Base-by-base conservation (phyloP, 1,284 basidiomycete species). In the Boletus semigastroideus region DNA sequence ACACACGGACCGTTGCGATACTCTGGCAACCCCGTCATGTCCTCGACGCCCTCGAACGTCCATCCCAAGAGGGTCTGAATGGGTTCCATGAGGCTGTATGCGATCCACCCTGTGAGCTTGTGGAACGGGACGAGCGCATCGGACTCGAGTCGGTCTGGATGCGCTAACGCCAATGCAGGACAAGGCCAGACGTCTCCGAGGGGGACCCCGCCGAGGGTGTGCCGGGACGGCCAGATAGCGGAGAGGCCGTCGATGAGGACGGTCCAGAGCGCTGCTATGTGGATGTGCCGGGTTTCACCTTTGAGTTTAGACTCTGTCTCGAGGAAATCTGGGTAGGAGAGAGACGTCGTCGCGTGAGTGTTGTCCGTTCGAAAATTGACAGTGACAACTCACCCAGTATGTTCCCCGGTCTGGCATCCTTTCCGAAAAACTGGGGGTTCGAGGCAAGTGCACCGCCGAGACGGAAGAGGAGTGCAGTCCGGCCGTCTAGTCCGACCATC, bases 101-200 rank as follows among this genome's bases (percentile, higher is more conserved):
- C 87, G 52, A 91, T 79, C 95, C 96, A 98, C 57, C 92, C 90
- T 0, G 91, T 92, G 44, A 98, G 79, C 68, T 98, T 98, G 75
- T 98, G 95, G 77, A 98, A 98, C 0, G 93, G 90, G 4, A 98
- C 92, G 37, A 93, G 76, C 54, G 85, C 78, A 6, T 49, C 57
- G 17, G 31, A 36, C 58, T 84, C 78, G 25, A 61, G 58, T 14
- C 59, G 56, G 4, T 67, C 67, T 4, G 65, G 56, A 30, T 51
- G 44, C 2, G 41, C 17, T 1, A 1, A n/a, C 4, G 69, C 71
- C 43, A 90, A 76, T 1, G 81, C 78, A 3, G 78, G 69, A 59
- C 90, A 93, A 7, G 86, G 87, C 94, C 94, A 97, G 41, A 94
- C 93, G 65, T 97, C 94, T 27, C 94, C 94, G 12, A 96, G 79